phyloP scores from a whole-genome alignment of 73 alveolate genomes.

The Paramecium bursaria region DNA sequence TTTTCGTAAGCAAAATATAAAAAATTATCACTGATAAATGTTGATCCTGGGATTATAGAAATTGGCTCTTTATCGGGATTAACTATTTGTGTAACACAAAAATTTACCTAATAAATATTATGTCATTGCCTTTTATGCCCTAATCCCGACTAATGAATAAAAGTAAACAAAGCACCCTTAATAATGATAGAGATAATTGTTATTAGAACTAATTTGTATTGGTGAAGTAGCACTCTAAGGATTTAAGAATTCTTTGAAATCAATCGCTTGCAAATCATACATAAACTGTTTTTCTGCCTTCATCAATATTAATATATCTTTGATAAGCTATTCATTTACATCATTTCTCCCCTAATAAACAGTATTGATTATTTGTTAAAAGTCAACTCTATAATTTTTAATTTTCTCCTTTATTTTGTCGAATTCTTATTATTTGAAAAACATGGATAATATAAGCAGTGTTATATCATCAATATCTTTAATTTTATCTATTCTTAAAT shows the following conservation, averaged over 20 bases:
- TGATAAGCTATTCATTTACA: neutral
- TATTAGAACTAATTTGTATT: neutral
- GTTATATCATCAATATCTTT: conserved; percentile 49
- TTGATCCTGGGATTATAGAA: conserved; percentile 12
- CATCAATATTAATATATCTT: conserved; percentile 11
- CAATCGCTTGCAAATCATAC: conserved; percentile 22
- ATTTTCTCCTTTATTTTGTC: conserved; percentile 3
- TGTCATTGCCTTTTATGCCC: conserved; percentile 23
- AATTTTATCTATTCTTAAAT: conserved; percentile 9
- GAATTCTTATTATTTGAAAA: conserved; percentile 12
- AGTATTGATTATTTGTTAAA: neutral
- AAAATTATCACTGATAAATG: neutral
- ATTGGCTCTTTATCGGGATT: neutral
- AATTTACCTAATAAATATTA: conserved; percentile 42
- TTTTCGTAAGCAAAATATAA: conserved; percentile 52
- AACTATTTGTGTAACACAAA: too few species aligned
- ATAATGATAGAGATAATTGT: conserved; percentile 1
- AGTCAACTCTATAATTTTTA: conserved; percentile 18
- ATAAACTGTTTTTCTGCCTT: conserved; percentile 2
- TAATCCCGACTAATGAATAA: conserved; percentile 4
- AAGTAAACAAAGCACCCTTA: neutral
- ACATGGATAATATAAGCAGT: neutral
- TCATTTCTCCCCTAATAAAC: neutral
- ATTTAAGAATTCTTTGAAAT: neutral
- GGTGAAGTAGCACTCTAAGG: neutral